Conservation (phyloP, 225 moss, liverwort and hornwort species). For the Asterella californica region DNA sequence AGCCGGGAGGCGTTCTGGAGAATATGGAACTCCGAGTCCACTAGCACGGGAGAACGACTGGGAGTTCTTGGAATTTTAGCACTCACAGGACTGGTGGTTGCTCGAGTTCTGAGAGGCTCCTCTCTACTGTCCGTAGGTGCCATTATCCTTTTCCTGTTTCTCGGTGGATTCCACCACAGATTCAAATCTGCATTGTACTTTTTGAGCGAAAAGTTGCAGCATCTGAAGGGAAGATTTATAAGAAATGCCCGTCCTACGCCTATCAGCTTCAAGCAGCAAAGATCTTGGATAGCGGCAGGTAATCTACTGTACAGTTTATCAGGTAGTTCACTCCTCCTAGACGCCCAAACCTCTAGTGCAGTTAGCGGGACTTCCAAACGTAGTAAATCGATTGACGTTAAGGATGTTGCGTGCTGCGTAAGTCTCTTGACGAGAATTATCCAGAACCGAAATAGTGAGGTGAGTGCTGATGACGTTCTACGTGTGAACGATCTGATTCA, state of each 20-base stretch:
- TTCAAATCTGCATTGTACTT: background rate
- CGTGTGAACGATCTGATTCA: constrained; percentile 6
- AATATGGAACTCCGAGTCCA: background rate
- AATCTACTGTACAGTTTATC: background rate
- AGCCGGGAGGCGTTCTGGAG: background rate
- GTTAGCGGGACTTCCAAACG: background rate
- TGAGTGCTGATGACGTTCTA: background rate
- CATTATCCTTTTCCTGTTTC: constrained; percentile 6
- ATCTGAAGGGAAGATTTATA: constrained; percentile 1
- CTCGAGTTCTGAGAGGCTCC: constrained; percentile 4
- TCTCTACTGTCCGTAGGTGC: constrained; percentile 4
- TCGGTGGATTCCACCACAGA: constrained; percentile 10
- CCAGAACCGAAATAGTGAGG: constrained; percentile 1
- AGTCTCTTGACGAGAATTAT: constrained; percentile 16
- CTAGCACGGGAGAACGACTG: constrained; percentile 13
- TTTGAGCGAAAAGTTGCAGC: constrained; percentile 2
- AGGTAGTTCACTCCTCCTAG: background rate
- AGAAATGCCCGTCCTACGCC: background rate
- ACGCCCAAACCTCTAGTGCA: background rate
- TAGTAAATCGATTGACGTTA: constrained; percentile 1
- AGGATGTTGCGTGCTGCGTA: constrained; percentile 9
- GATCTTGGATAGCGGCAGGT: background rate
- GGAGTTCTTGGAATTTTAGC: constrained; percentile 3
- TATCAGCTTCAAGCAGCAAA: background rate
- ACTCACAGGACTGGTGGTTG: constrained; percentile 11